phyloP scores from a whole-genome alignment of 2,329 filamentous ascomycete genomes.

The Colletotrichum tropicale region DNA sequence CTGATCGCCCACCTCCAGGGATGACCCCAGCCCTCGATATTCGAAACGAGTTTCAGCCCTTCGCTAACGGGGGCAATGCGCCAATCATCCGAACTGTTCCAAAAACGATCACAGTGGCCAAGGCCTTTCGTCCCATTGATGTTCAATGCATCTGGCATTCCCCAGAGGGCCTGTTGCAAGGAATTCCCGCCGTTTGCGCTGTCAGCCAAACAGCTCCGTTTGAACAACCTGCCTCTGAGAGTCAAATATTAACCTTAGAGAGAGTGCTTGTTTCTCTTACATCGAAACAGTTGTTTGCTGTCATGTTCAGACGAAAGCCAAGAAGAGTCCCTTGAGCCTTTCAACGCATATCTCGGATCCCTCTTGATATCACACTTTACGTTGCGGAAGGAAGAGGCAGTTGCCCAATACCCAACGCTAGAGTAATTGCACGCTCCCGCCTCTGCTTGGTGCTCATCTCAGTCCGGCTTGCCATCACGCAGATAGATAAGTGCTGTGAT shows the following conservation, averaged over 20 bases:
- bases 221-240: background rate
- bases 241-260: background rate
- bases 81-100: constrained; percentile 11
- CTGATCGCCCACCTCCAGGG: background rate
- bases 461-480: background rate
- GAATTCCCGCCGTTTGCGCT: background rate
- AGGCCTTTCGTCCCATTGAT: background rate
- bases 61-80: background rate
- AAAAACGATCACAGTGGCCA: background rate
- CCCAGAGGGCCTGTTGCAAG: background rate
- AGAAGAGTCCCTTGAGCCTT: background rate
- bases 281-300: background rate
- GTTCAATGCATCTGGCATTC: background rate
- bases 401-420: background rate
- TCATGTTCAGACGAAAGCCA: background rate
- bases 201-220: background rate
- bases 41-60: constrained; percentile 12
- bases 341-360: background rate
- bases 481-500: background rate
- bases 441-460: background rate
- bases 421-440: background rate
- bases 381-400: background rate
- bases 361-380: background rate
- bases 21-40: background rate
- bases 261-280: background rate